phyloP scores from a whole-genome alignment of 139 green algal species.

The Chlorella vulgaris region DNA sequence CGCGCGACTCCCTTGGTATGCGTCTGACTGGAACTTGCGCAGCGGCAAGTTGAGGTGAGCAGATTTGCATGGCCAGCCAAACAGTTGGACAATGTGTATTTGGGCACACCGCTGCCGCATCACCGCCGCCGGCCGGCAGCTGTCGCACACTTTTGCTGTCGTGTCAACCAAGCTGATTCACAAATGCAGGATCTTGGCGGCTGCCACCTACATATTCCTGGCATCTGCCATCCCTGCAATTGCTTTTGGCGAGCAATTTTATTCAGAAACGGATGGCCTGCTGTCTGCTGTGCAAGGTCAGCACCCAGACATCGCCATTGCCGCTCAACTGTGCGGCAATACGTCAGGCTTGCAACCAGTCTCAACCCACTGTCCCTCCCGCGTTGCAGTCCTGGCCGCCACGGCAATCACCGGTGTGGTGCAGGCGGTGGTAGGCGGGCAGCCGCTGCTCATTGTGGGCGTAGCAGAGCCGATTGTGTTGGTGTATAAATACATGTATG shows the following conservation, averaged over 20 bases:
- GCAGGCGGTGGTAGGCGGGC: conserved; percentile 81
- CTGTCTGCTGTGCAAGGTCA: conserved; percentile 7
- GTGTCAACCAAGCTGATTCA: background rate
- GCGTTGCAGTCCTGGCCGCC: conserved; percentile 58
- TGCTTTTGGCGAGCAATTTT: conserved; percentile 87
- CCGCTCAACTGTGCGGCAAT: background rate
- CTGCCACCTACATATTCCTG: conserved; percentile 86
- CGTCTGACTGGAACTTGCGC: background rate
- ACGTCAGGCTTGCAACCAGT: background rate
- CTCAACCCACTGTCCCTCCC: conserved; percentile 11
- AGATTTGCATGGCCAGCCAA: no score
- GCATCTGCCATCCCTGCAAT: conserved; percentile 82
- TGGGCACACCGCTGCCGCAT: background rate
- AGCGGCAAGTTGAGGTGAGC: background rate
- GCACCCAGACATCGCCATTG: background rate
- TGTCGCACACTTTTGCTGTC: background rate
- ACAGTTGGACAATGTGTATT: no score
- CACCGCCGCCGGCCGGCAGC: no score
- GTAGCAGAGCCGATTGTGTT: conserved; percentile 90
- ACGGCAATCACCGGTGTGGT: conserved; percentile 74
- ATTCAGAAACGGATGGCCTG: conserved; percentile 13
- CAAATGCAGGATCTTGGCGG: conserved; percentile 72
- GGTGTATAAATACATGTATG: conserved; percentile 82
- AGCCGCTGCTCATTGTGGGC: conserved; percentile 93
- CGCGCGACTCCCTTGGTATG: no score